Conservation (phyloP, 2,329 filamentous ascomycete species). For the Penicillium sp. region DNA sequence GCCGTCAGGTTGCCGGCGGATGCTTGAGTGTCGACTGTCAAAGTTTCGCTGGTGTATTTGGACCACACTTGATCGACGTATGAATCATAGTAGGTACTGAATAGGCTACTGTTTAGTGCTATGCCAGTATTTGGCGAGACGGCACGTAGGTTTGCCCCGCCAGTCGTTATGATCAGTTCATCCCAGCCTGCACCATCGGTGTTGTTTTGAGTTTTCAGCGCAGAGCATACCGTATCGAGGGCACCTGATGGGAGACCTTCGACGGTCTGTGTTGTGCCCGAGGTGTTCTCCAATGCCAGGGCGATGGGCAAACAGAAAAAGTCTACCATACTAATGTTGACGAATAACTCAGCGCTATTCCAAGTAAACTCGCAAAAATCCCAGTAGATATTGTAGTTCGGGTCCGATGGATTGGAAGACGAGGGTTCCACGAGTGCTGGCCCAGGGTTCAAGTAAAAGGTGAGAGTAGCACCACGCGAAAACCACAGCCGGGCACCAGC, state of each 20-base stretch:
- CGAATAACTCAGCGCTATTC: conserved; percentile 62
- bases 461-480: conserved; percentile 59
- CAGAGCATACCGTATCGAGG: conserved; percentile 56
- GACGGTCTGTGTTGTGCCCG: conserved; percentile 52
- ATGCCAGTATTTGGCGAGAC: conserved; percentile 47
- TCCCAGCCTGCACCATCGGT: conserved; percentile 63
- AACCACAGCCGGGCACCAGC: conserved; percentile 74
- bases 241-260: conserved; percentile 60
- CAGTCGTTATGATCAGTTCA: conserved; percentile 53
- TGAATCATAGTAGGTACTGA: conserved; percentile 52
- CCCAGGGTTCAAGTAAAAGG: conserved; percentile 70
- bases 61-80: conserved; percentile 56
- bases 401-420: conserved; percentile 64
- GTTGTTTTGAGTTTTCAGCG: conserved; percentile 55
- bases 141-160: conserved; percentile 43
- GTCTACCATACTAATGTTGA: conserved; percentile 74
- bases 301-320: conserved; percentile 68
- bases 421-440: conserved; percentile 74
- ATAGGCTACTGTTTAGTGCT: conserved; percentile 45
- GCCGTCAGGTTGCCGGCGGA: conserved; percentile 56
- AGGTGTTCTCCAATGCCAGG: conserved; percentile 48
- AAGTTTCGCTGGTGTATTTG: conserved; percentile 44
- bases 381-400: conserved; percentile 64
- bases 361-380: conserved; percentile 70
- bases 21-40: conserved; percentile 67